phyloP scores from a whole-genome alignment of 1,284 basidiomycete species.

The Tilletia caries region DNA sequence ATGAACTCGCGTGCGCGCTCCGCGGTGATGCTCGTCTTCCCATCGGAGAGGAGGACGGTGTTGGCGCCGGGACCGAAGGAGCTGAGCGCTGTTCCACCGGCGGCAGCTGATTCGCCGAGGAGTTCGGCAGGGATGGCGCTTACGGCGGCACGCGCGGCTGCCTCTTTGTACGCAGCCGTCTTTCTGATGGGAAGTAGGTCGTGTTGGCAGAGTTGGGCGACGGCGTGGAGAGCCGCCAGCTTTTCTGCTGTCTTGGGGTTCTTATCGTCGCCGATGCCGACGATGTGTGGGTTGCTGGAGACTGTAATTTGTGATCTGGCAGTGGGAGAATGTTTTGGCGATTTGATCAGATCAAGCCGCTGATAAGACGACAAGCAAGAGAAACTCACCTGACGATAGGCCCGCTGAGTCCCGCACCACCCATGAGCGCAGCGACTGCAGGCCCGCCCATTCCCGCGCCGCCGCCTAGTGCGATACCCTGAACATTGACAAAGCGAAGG shows the following conservation, averaged over 20 bases:
- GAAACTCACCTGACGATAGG: neutral
- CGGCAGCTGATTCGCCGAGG: slow-evolving; percentile 16
- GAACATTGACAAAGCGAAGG: neutral
- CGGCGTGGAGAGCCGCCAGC: slow-evolving; percentile 59
- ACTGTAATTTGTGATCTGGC: slow-evolving; percentile 3
- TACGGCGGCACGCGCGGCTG: slow-evolving; percentile 23
- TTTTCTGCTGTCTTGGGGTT: slow-evolving; percentile 70
- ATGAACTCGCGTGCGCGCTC: slow-evolving; percentile 84
- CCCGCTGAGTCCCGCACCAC: neutral
- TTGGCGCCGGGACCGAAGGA: too few species aligned
- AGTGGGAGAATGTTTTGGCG: too few species aligned
- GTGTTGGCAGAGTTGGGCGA: slow-evolving; percentile 15
- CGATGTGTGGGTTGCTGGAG: slow-evolving; percentile 35
- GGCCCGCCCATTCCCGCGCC: neutral
- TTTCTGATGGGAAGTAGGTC: slow-evolving; percentile 29
- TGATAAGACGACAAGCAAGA: too few species aligned
- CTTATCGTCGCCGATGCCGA: slow-evolving; percentile 65
- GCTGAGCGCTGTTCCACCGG: too few species aligned
- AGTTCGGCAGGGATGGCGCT: slow-evolving; percentile 55
- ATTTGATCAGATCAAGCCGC: too few species aligned
- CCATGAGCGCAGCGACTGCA: neutral
- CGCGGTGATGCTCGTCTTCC: slow-evolving; percentile 63
- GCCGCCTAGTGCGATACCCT: slow-evolving; percentile 1
- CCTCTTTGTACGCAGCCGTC: slow-evolving; percentile 29
- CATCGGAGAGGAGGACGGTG: slow-evolving; percentile 64